Percentiles rank a stretch among this genome's conserved stretches.
Conservation (phyloP, 495 filamentous ascomycete genomes). For the Penicillium crystallinum region DNA sequence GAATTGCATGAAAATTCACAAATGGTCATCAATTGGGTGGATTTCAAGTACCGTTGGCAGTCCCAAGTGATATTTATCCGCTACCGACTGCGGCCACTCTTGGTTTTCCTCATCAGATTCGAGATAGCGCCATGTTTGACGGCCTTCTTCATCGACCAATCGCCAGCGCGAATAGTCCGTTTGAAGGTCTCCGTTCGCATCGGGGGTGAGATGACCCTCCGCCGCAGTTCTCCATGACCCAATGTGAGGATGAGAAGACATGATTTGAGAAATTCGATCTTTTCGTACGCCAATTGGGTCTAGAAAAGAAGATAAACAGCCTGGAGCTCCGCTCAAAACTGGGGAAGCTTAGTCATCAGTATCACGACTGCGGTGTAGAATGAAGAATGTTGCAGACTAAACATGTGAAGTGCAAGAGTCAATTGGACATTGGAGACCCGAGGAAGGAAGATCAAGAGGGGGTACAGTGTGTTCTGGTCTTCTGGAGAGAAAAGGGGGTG, state of each 20-base stretch:
- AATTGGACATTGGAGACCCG: neutral
- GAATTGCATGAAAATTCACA: neutral
- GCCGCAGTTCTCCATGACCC: conserved; percentile 38
- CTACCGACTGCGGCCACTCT: conserved; percentile 76
- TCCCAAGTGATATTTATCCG: conserved; percentile 81
- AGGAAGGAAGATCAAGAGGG: neutral
- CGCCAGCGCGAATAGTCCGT: conserved; percentile 85
- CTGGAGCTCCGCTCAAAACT: neutral
- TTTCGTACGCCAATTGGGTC: neutral
- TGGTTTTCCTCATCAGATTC: conserved; percentile 67
- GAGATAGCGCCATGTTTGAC: conserved; percentile 92
- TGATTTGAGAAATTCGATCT: conserved; percentile 5
- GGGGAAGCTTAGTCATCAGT: conserved; percentile 24
- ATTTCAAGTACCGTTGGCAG: conserved; percentile 52
- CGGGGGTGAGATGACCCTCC: conserved; percentile 35
- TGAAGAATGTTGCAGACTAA: conserved; percentile 10
- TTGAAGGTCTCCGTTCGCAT: conserved; percentile 37
- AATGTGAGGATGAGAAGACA: conserved; percentile 28
- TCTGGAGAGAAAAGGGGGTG: neutral
- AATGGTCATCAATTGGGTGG: neutral
- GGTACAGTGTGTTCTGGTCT: neutral
- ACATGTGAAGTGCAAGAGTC: conserved; percentile 2
- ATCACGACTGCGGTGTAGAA: conserved; percentile 21
- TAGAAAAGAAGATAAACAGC: conserved; percentile 11
- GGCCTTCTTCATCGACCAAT: conserved; percentile 71